phyloP scores from a whole-genome alignment of 495 filamentous ascomycete genomes.

The Cercophora sp. region DNA sequence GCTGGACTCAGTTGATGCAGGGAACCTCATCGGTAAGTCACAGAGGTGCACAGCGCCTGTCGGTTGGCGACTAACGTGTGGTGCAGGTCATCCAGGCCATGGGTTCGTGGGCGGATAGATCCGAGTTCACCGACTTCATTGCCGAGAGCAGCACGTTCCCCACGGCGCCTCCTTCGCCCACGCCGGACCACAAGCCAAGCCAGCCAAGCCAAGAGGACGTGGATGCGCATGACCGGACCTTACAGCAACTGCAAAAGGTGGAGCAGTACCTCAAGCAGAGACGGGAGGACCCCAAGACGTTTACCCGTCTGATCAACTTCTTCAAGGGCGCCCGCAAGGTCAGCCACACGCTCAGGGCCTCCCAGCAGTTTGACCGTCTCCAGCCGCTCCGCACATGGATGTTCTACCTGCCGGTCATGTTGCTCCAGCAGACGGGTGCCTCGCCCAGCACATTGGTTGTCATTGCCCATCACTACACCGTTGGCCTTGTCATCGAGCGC shows the following conservation, averaged over 20 bases:
- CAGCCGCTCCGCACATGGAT: conserved; percentile 85
- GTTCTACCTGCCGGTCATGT: conserved; percentile 83
- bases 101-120: conserved; percentile 89
- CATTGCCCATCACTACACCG: conserved; percentile 86
- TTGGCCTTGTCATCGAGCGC: conserved; percentile 80
- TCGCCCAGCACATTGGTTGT: conserved; percentile 70
- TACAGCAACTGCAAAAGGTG: conserved; percentile 64
- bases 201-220: conserved; percentile 64
- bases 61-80: conserved; percentile 26
- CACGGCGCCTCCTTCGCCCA: conserved; percentile 57
- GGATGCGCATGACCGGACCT: conserved; percentile 60
- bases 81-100: conserved; percentile 78
- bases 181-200: conserved; percentile 53
- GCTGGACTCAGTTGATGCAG: conserved; percentile 88
- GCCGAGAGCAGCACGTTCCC: conserved; percentile 67
- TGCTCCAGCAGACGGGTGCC: conserved; percentile 54
- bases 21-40: conserved; percentile 76
- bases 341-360: conserved; percentile 65
- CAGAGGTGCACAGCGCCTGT: neutral
- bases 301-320: conserved; percentile 77
- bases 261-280: conserved; percentile 68
- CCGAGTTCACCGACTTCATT: conserved; percentile 78
- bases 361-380: conserved; percentile 83
- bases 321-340: conserved; percentile 72
- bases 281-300: conserved; percentile 66